These are phyloP conservation scores for Lentinus tigrinus DNA, from an alignment of 768 basidiomycete genomes.

Conservation along the genomic window DNA sequence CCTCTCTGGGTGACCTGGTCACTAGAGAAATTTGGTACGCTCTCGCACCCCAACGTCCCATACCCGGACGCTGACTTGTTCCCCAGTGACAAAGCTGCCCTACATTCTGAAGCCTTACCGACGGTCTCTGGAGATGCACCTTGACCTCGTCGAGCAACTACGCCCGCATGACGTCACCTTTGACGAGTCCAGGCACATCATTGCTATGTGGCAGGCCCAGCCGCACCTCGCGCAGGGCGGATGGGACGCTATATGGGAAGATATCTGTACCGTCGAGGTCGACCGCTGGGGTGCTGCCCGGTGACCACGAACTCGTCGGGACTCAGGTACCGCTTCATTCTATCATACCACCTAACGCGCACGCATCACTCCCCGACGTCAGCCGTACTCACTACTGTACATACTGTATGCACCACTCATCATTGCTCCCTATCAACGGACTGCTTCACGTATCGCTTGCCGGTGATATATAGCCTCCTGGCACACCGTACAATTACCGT, in stretches of 20 bases:
- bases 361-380: neutral
- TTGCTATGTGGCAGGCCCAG: slow-evolving; percentile 70
- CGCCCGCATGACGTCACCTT: slow-evolving; percentile 69
- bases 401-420: neutral
- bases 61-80: neutral
- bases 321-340: neutral
- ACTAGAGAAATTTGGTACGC: slow-evolving; percentile 71
- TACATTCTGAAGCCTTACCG: slow-evolving; percentile 63
- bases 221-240: slow-evolving; percentile 62
- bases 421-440: neutral
- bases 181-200: slow-evolving; percentile 60
- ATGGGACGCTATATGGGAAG: slow-evolving; percentile 77
- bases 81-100: slow-evolving; percentile 54
- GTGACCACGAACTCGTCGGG: slow-evolving; percentile 10
- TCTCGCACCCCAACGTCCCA: neutral
- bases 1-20: slow-evolving; percentile 85
- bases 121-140: slow-evolving; percentile 59
- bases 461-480: neutral
- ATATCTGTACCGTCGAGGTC: slow-evolving; percentile 73
- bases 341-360: no score
- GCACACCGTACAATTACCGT: neutral
- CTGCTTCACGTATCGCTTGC: neutral
- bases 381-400: neutral
- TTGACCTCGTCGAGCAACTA: slow-evolving; percentile 53
- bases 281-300: slow-evolving; percentile 57